Base-by-base conservation (phyloP, 2,329 filamentous ascomycete genomes). In the Clarireedia homoeocarpa region DNA sequence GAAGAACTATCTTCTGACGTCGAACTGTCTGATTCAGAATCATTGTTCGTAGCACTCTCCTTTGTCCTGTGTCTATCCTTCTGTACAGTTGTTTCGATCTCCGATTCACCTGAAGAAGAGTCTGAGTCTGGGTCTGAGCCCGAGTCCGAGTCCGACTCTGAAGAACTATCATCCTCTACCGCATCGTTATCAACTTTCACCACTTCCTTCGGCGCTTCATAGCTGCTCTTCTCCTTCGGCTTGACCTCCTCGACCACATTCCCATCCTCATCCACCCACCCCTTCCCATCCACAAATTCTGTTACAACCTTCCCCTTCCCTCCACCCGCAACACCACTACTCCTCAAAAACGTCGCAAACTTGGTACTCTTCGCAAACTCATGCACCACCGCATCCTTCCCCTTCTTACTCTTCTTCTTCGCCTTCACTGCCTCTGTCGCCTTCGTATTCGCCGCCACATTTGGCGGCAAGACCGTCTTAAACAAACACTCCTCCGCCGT, bases 331-430 rank as follows among this genome's bases (percentile, higher is more conserved):
- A 73, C 69, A 5, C 74, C 71, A 44, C 68, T 76, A 5, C 77
- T 75, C 69, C 89, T 89, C 57, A 96, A 71, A 68, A 96, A 96
- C 4, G 82, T 87, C 0, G 91, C 89, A 61, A 90, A 86, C 65
- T 90, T 92, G 39, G 82, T 84, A 6, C 87, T 91, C 69, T 90
- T 91, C 64, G 87, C 82, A 68, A 96, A 97, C 69, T 99, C 94
- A 71, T 97, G 91, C 3, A 97, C 79, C 4, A 89, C 75, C 1
- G 85, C 77, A 58, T 88, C 81, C 39, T 55, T 57, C n/a, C 53
- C 46, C 62, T 81, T 81, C 68, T 80, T 82, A 63, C 83, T 84
- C 62, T 80, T 83, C 63, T 81, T 83, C 6, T 74, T 68, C 0
- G 61, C 58, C 53, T 63, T 63, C 10, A 61, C 63, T 9, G 71